Evolutionary conservation across 2,329 filamentous ascomycete genomes (phyloP), one percentile per base, ranked within the genome.

Genomic region (Nakataea oryzae): DNA sequence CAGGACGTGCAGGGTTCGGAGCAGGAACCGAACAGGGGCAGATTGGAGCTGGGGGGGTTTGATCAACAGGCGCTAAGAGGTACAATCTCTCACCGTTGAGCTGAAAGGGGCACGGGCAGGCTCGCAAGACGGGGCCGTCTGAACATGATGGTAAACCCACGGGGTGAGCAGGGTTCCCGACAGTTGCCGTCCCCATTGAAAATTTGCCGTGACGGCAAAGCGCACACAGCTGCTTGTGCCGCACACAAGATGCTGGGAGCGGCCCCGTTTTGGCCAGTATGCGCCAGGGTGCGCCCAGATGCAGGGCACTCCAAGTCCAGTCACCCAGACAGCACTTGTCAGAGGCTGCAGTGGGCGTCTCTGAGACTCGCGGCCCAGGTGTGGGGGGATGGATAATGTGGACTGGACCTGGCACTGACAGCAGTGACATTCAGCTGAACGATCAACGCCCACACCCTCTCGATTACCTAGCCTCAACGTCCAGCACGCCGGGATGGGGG

Each of bases 11-110:
- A 58, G 29, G 56, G 29, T 28, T 58, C 28, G 56, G 26, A 58
- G 29, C 27, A 50, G 41, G 7, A 50, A 12, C 41, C 26, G 56
- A 58, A n/a, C 28, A n/a, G 56, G 29, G 27, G 56, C 13, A 12
- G 5, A 57, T 57, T 57, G 27, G 29, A 58, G 28, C 29, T 29
- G 56, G 27, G 29, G n/a, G 17, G 56, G 56, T 58, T 57, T 55
- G 60, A 62, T 54, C 60, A 58, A 58, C 60, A 58, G 60, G 30
- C 34, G 56, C 55, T 50, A 58, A 58, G 56, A 32, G 2, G 50
- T 41, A 32, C 55, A 62, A 62, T 62, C 60, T 57, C 56, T 54
- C 55, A 50, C 41, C 21, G 41, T 50, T 8, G 41, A 50, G 41
- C 41, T 47, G 24, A 26, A 26, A 56, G 54, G 13, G n/a, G 41